Percentiles rank a stretch among this genome's conserved stretches.
phyloP scores from a whole-genome alignment of 108 stramenopile genomes.

The Nannochloropsis gaditana region DNA sequence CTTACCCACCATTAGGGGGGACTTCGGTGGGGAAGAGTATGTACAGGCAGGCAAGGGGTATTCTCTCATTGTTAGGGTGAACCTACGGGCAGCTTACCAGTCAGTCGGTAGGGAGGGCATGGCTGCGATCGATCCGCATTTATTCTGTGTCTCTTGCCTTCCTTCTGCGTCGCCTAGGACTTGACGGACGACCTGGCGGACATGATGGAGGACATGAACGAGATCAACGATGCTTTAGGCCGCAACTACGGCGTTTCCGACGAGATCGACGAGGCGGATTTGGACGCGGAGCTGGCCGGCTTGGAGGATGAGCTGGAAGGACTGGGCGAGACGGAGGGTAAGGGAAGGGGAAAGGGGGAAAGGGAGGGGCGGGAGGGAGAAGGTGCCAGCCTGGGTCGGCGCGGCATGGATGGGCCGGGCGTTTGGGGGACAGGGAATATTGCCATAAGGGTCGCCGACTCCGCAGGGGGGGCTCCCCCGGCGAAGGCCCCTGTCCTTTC shows the following conservation, averaged over 20 bases:
- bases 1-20: no score
- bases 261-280: constrained; percentile 89
- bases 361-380: constrained; percentile 49
- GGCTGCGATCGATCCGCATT: background rate
- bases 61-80: no score
- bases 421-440: background rate
- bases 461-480: no score
- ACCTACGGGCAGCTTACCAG: no score
- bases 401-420: constrained; percentile 28
- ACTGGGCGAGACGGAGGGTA: constrained; percentile 57
- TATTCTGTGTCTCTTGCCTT: background rate
- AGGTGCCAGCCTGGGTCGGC: constrained; percentile 52
- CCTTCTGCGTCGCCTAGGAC: constrained; percentile 47
- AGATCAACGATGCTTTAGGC: constrained; percentile 89
- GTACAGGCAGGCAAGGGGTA: no score
- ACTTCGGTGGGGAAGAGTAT: no score
- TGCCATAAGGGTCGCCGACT: no score
- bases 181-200: constrained; percentile 86
- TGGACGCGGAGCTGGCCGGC: constrained; percentile 92
- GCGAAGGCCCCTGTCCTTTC: background rate
- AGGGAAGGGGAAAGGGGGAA: constrained; percentile 47
- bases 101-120: no score
- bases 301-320: constrained; percentile 85
- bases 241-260: constrained; percentile 84
- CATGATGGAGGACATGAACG: constrained; percentile 83